These are phyloP conservation scores for Ophiocordyceps camponoti-leonardi DNA, from an alignment of 2,329 filamentous ascomycete species.

Conservation along the genomic window DNA sequence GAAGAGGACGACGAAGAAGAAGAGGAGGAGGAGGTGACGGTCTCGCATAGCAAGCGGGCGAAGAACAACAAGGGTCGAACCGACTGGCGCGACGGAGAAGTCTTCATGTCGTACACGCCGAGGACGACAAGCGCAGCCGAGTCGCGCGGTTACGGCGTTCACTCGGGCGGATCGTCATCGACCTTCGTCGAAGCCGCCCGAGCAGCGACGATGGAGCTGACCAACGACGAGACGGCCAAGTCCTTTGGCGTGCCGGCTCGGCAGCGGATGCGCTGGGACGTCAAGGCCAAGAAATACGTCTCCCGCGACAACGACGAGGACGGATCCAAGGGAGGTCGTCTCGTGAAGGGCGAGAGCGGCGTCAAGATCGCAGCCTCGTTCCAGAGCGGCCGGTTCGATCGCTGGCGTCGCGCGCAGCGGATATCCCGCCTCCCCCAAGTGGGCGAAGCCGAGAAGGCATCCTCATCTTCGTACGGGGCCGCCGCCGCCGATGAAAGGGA, in stretches of 20 bases:
- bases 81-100: slow-evolving; percentile 66
- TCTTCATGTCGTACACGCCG: slow-evolving; percentile 94
- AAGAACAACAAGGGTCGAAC: slow-evolving; percentile 30
- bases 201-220: slow-evolving; percentile 78
- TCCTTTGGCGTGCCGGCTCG: slow-evolving; percentile 63
- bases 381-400: slow-evolving; percentile 83
- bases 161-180: slow-evolving; percentile 49
- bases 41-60: slow-evolving; percentile 36
- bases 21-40: slow-evolving; percentile 51
- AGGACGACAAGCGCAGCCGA: slow-evolving; percentile 66
- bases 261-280: slow-evolving; percentile 82
- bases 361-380: slow-evolving; percentile 93
- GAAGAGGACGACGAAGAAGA: slow-evolving; percentile 40
- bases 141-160: slow-evolving; percentile 84
- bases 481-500: no score
- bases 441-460: slow-evolving; percentile 52
- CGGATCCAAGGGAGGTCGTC: slow-evolving; percentile 52
- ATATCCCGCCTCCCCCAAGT: slow-evolving; percentile 62
- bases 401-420: slow-evolving; percentile 77
- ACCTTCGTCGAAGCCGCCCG: slow-evolving; percentile 85
- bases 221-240: slow-evolving; percentile 69
- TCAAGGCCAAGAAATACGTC: slow-evolving; percentile 92
- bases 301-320: slow-evolving; percentile 85
- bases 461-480: background rate
- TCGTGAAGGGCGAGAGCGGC: slow-evolving; percentile 78